phyloP scores from a whole-genome alignment of 805 yeast species.

The Saccharomycopsis amapae region DNA sequence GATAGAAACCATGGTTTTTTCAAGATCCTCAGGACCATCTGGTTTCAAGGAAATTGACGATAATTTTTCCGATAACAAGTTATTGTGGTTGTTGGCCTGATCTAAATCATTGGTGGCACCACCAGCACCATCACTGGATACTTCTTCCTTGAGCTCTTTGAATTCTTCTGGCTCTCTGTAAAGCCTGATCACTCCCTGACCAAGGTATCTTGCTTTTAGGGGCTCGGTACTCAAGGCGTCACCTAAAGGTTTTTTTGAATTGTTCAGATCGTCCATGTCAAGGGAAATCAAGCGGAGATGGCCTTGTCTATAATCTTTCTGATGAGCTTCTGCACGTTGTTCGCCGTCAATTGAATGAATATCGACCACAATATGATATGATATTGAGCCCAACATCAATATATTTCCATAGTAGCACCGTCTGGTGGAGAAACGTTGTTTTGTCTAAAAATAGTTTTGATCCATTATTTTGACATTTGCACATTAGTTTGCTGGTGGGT shows the following conservation, averaged over 20 bases:
- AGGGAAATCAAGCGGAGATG: not conserved
- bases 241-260: not conserved
- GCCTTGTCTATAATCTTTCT: slow-evolving; percentile 4
- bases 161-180: slow-evolving; percentile 46
- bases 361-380: not conserved
- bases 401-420: not conserved
- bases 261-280: not conserved
- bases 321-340: not conserved
- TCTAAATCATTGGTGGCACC: slow-evolving; percentile 8
- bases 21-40: not conserved
- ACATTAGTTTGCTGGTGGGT: too few relatives aligned
- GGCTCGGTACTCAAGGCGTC: slow-evolving; percentile 30
- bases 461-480: too few relatives aligned
- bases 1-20: slow-evolving; percentile 16
- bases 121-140: not conserved
- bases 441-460: too few relatives aligned
- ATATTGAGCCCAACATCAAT: not conserved
- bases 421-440: too few relatives aligned
- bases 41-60: not conserved
- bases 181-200: slow-evolving; percentile 66
- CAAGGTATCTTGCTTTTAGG: slow-evolving; percentile 55
- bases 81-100: not conserved
- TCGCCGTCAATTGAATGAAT: not conserved
- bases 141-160: too few relatives aligned
- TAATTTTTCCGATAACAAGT: not conserved